Evolutionary conservation across 768 basidiomycete species (phyloP).

Genomic region (Gautieria morchelliformis): DNA sequence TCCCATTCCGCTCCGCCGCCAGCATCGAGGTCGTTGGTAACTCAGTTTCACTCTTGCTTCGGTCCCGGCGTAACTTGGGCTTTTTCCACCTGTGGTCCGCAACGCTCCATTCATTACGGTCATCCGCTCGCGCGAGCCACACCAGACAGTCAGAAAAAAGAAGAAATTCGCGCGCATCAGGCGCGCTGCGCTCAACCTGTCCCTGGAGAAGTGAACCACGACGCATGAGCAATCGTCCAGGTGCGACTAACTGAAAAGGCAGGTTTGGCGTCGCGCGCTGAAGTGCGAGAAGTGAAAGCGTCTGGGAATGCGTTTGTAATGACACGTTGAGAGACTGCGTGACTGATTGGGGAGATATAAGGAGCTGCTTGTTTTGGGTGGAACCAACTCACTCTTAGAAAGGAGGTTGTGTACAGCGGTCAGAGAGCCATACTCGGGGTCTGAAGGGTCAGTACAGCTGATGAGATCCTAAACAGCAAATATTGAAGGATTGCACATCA

Average conservation of each 20-base stretch:
- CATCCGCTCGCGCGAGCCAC: conserved; percentile 55
- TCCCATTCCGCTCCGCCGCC: conserved; percentile 15
- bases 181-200: conserved; percentile 13
- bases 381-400: conserved; percentile 53
- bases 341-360: conserved; percentile 35
- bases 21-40: conserved; percentile 21
- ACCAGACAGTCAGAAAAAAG: conserved; percentile 77
- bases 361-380: conserved; percentile 1
- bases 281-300: conserved; percentile 63
- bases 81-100: conserved; percentile 5
- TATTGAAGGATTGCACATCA: neutral
- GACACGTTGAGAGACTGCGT: conserved; percentile 72
- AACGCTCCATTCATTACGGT: conserved; percentile 12
- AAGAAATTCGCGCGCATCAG: conserved; percentile 59
- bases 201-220: conserved; percentile 50
- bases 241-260: conserved; percentile 67
- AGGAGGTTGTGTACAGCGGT: conserved; percentile 54
- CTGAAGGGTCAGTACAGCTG: conserved; percentile 49
- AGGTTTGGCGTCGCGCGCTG: conserved; percentile 71
- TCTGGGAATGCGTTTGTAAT: conserved; percentile 68
- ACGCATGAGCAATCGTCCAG: conserved; percentile 72
- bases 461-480: conserved; percentile 46
- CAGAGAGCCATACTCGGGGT: conserved; percentile 58
- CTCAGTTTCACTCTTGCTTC: conserved; percentile 58
- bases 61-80: conserved; percentile 31